Percentiles rank a stretch among this genome's conserved stretches.
Evolutionary conservation across 768 basidiomycete species (phyloP).

Genomic region (Lactarius deliciosus): DNA sequence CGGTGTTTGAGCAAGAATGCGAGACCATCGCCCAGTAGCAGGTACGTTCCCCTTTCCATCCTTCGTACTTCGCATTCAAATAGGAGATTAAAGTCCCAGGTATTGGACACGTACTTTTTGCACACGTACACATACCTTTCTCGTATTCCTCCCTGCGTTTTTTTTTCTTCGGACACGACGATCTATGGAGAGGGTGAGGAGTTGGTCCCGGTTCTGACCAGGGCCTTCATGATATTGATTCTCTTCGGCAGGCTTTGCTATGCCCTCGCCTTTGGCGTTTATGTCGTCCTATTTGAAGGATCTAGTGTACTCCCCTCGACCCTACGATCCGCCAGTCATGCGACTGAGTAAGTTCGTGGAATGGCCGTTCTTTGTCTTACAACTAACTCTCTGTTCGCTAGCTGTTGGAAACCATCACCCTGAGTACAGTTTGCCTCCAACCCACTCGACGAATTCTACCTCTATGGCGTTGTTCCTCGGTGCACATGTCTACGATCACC

Average conservation of each 20-base stretch:
- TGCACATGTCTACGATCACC: constrained; percentile 47
- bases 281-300: constrained; percentile 89
- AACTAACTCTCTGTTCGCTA: constrained; percentile 34
- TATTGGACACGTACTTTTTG: constrained; percentile 81
- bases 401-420: constrained; percentile 79
- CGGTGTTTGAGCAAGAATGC: constrained; percentile 57
- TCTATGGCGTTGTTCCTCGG: constrained; percentile 86
- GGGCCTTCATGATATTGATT: constrained; percentile 12
- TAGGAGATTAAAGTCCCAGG: constrained; percentile 39
- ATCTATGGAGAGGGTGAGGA: constrained; percentile 70
- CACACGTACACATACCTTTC: constrained; percentile 88
- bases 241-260: constrained; percentile 53
- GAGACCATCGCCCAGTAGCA: constrained; percentile 63
- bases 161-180: constrained; percentile 85
- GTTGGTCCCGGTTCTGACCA: neutral
- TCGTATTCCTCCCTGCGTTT: constrained; percentile 79
- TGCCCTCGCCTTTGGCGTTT: constrained; percentile 78
- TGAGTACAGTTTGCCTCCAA: constrained; percentile 95
- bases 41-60: constrained; percentile 39
- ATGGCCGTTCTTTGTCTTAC: neutral
- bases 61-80: constrained; percentile 24
- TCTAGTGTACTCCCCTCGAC: constrained; percentile 84
- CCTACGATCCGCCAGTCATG: constrained; percentile 86
- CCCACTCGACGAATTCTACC: constrained; percentile 88
- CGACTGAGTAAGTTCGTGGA: constrained; percentile 63